These are phyloP conservation scores for Kregervanrija fluxuum DNA, from an alignment of 805 yeast genomes.

Conservation along the genomic window DNA sequence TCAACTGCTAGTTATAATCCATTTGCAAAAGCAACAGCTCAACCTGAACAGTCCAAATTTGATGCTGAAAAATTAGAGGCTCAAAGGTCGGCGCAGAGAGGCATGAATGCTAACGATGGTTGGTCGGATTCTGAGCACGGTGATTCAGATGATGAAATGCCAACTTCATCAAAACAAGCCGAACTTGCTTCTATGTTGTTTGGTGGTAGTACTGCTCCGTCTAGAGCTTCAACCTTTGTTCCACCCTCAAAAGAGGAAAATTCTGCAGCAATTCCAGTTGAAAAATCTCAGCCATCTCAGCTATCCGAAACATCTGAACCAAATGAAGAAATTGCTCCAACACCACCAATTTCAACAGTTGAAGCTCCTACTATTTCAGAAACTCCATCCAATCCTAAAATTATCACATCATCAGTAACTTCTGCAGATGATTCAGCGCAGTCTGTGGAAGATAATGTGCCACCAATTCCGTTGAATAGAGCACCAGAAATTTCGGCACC, in stretches of 20 bases:
- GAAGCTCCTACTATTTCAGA: neutral
- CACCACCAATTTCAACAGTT: neutral
- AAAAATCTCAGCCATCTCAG: neutral
- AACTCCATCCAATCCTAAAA: neutral
- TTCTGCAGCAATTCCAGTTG: neutral
- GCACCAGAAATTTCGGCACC: conserved; percentile 5
- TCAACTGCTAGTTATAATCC: conserved; percentile 37
- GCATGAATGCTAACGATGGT: conserved; percentile 35
- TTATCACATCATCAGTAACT: conserved; percentile 1
- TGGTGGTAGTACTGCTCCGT: conserved; percentile 32
- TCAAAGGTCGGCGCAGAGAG: conserved; percentile 68
- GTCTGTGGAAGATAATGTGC: neutral
- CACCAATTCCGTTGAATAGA: conserved; percentile 1
- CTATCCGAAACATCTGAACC: neutral
- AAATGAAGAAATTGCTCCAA: neutral
- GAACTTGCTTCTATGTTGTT: conserved; percentile 48
- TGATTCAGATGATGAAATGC: conserved; percentile 38
- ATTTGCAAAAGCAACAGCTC: conserved; percentile 42
- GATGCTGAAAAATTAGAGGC: conserved; percentile 58
- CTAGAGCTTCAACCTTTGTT: conserved; percentile 18
- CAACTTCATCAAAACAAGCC: conserved; percentile 47
- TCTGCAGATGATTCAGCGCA: neutral
- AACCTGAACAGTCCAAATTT: conserved; percentile 27
- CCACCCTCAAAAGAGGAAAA: conserved; percentile 7
- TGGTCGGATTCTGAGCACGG: conserved; percentile 35